Conservation (phyloP, 1,284 basidiomycete species). For the Porogramme epimiltina region DNA sequence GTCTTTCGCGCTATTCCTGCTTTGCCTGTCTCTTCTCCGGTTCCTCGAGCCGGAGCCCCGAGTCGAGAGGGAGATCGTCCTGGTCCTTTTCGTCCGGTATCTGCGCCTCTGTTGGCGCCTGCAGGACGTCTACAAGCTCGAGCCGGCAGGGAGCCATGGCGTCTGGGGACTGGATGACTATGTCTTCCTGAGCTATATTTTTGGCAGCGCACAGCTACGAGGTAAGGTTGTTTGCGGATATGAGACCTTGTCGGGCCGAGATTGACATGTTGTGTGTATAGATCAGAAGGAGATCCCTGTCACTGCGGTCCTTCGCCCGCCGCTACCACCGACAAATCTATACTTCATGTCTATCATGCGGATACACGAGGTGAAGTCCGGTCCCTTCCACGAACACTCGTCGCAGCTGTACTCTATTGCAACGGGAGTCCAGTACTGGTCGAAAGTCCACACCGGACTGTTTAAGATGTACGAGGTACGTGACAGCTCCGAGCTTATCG, state of each 20-base stretch:
- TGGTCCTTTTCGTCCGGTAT: constrained; percentile 77
- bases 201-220: constrained; percentile 54
- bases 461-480: constrained; percentile 93
- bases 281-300: constrained; percentile 62
- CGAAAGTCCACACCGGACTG: constrained; percentile 87
- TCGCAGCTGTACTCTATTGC: constrained; percentile 90
- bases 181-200: constrained; percentile 87
- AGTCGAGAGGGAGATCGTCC: constrained; percentile 64
- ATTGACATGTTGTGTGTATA: constrained; percentile 37
- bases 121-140: constrained; percentile 89
- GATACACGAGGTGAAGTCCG: constrained; percentile 80
- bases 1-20: constrained; percentile 82
- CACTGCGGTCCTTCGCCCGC: constrained; percentile 53
- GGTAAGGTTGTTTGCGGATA: constrained; percentile 30
- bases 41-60: constrained; percentile 55
- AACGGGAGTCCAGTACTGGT: constrained; percentile 83
- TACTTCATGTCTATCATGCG: constrained; percentile 84
- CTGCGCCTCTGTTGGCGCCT: constrained; percentile 82
- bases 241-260: too few relatives aligned
- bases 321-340: constrained; percentile 64
- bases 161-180: constrained; percentile 99
- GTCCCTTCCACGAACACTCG: constrained; percentile 91
- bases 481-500: background rate
- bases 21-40: constrained; percentile 64
- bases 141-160: constrained; percentile 96